phyloP scores from a whole-genome alignment of 257 asterid genomes.

The Nemophila menziesii region DNA sequence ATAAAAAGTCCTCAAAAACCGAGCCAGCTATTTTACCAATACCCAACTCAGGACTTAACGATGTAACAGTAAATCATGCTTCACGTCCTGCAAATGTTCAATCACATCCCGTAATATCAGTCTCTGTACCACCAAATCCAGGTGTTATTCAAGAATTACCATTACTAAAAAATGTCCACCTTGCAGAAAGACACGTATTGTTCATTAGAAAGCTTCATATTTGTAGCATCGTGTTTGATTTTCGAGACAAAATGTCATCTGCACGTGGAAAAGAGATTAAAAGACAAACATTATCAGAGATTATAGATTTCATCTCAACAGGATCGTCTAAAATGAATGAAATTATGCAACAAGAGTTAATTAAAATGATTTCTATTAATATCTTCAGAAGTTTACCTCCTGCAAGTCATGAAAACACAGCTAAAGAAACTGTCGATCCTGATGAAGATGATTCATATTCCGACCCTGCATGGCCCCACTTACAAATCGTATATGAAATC shows the following conservation, averaged over 20 bases:
- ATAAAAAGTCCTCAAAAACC: conserved; percentile 13
- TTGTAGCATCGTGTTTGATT: conserved; percentile 59
- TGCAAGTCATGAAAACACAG: conserved; percentile 46
- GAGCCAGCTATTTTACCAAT: conserved; percentile 17
- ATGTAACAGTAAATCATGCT: conserved; percentile 21
- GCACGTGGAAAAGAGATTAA: conserved; percentile 74
- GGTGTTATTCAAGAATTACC: conserved; percentile 67
- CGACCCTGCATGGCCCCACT: conserved; percentile 82
- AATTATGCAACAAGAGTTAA: conserved; percentile 75
- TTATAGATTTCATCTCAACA: conserved; percentile 62
- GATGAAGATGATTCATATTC: conserved; percentile 76
- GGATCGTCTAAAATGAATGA: conserved; percentile 71
- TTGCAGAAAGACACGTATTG: conserved; percentile 52
- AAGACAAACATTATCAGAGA: conserved; percentile 71
- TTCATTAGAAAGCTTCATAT: conserved; percentile 61
- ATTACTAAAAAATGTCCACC: conserved; percentile 52
- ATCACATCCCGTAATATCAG: conserved; percentile 32
- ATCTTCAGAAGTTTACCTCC: conserved; percentile 80
- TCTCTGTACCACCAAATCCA: conserved; percentile 33
- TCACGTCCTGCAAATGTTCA: conserved; percentile 18
- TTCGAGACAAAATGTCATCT: conserved; percentile 41
- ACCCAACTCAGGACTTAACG: conserved; percentile 7
- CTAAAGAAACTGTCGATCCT: conserved; percentile 49
- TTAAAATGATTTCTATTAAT: conserved; percentile 66
- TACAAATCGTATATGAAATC: conserved; percentile 67